Percentiles rank a stretch among this genome's conserved stretches.
phyloP scores from a whole-genome alignment of 2,329 filamentous ascomycete species.

The Ophiostoma tasmaniense region DNA sequence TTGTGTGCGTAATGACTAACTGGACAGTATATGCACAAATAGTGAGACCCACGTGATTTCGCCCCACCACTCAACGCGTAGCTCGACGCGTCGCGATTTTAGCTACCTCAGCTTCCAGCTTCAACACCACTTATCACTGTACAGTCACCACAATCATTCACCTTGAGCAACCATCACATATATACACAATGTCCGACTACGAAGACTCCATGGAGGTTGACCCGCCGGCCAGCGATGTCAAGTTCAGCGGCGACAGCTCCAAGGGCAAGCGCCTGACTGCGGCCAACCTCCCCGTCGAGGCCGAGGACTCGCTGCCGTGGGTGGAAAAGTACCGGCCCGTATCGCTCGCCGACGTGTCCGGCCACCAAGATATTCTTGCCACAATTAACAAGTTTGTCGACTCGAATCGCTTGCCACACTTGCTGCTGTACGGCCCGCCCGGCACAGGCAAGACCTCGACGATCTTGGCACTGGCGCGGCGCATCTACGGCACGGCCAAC shows the following conservation, averaged over 20 bases:
- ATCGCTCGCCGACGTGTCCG: constrained; percentile 84
- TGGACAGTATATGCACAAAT: constrained; percentile 22
- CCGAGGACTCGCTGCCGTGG: constrained; percentile 90
- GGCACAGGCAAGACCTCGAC: constrained; percentile 98
- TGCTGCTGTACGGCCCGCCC: constrained; percentile 91
- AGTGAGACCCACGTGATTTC: not conserved
- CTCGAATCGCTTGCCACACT: constrained; percentile 84
- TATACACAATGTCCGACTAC: constrained; percentile 45
- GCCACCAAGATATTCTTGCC: constrained; percentile 92
- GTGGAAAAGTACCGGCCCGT: constrained; percentile 95
- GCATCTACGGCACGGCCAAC: constrained; percentile 86
- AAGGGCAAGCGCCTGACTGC: constrained; percentile 85
- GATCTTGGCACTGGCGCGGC: constrained; percentile 80
- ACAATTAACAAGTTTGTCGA: constrained; percentile 98
- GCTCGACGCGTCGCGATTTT: constrained; percentile 13
- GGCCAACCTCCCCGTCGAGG: constrained; percentile 87
- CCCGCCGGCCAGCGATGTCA: constrained; percentile 39
- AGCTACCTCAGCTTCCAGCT: constrained; percentile 19
- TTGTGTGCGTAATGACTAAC: not conserved
- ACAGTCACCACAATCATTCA: not conserved
- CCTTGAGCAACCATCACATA: not conserved
- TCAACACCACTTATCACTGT: constrained; percentile 21
- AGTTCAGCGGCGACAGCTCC: constrained; percentile 65
- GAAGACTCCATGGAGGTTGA: constrained; percentile 57
- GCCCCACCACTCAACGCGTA: constrained; percentile 16